A percentile compares a stretch with the other conserved stretches of the same genome.
phyloP scores from a whole-genome alignment of 768 basidiomycete genomes.

The Neoboletus subvelutipes region DNA sequence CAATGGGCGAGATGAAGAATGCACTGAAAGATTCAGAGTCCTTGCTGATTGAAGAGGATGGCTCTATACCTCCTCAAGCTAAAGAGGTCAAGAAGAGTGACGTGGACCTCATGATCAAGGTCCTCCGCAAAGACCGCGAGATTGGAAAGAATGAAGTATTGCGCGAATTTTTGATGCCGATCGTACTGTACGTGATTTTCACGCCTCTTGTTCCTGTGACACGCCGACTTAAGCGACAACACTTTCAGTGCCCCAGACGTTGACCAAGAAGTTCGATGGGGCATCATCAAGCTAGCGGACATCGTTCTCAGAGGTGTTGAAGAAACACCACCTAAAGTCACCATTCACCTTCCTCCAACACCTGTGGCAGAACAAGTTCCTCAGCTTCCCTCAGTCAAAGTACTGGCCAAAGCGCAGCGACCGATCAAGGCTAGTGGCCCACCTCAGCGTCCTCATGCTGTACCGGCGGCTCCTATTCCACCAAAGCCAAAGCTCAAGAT shows the following conservation, averaged over 20 bases:
- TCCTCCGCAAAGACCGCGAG: constrained; percentile 83
- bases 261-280: constrained; percentile 90
- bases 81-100: constrained; percentile 82
- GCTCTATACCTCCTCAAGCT: constrained; percentile 62
- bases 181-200: constrained; percentile 61
- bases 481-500: constrained; percentile 67
- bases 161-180: constrained; percentile 78
- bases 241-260: constrained; percentile 62
- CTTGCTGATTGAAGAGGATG: constrained; percentile 85
- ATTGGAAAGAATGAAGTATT: constrained; percentile 77
- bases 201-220: constrained; percentile 2
- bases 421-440: constrained; percentile 37
- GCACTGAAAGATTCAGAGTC: constrained; percentile 71
- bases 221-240: not conserved
- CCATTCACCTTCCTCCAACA: constrained; percentile 75
- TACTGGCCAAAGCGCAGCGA: constrained; percentile 40
- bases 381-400: constrained; percentile 53
- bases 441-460: constrained; percentile 29
- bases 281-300: constrained; percentile 88
- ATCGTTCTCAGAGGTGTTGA: constrained; percentile 79
- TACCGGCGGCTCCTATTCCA: constrained; percentile 32
- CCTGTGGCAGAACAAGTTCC: constrained; percentile 66
- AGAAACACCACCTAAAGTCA: constrained; percentile 84
- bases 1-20: constrained; percentile 88
- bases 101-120: constrained; percentile 81